Conservation (phyloP, 2,329 filamentous ascomycete genomes). For the Pseudogymnoascus sp. region DNA sequence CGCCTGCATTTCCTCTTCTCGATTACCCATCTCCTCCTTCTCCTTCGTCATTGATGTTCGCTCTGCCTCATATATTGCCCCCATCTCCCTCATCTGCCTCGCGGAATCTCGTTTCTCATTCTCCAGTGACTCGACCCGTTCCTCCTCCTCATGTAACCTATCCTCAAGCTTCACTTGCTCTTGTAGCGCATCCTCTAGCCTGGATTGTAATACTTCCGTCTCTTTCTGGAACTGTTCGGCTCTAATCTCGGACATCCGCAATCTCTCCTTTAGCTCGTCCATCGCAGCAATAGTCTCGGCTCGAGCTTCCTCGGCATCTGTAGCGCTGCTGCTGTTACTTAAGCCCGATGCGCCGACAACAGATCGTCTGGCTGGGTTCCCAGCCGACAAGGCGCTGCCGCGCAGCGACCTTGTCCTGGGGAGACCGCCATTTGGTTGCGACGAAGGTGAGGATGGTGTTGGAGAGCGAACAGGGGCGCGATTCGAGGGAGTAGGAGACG, state of each 20-base stretch:
- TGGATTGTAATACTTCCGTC: slow-evolving; percentile 71
- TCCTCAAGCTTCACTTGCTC: slow-evolving; percentile 87
- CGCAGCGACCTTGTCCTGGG: slow-evolving; percentile 5
- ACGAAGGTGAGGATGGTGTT: slow-evolving; percentile 3
- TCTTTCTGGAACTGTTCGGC: slow-evolving; percentile 79
- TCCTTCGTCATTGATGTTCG: slow-evolving; percentile 80
- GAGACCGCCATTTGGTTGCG: slow-evolving; percentile 9
- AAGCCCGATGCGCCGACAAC: slow-evolving; percentile 22
- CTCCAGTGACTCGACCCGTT: slow-evolving; percentile 69
- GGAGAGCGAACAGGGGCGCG: slow-evolving; percentile 1
- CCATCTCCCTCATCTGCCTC: slow-evolving; percentile 81
- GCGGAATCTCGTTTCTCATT: slow-evolving; percentile 79
- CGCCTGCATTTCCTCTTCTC: slow-evolving; percentile 82
- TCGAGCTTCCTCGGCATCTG: slow-evolving; percentile 58
- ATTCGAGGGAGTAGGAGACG: slow-evolving; percentile 5
- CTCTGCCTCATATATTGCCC: slow-evolving; percentile 87
- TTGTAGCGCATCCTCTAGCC: slow-evolving; percentile 72
- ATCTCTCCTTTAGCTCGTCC: slow-evolving; percentile 74
- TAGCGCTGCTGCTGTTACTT: slow-evolving; percentile 23
- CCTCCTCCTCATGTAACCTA: slow-evolving; percentile 74
- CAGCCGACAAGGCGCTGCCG: slow-evolving; percentile 5
- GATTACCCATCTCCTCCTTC: slow-evolving; percentile 75
- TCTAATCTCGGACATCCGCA: slow-evolving; percentile 69
- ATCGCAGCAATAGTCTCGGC: slow-evolving; percentile 71
- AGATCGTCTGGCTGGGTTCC: slow-evolving; percentile 4